These are phyloP conservation scores for Neurospora pannonica DNA, from an alignment of 495 filamentous ascomycete species.

Conservation along the genomic window DNA sequence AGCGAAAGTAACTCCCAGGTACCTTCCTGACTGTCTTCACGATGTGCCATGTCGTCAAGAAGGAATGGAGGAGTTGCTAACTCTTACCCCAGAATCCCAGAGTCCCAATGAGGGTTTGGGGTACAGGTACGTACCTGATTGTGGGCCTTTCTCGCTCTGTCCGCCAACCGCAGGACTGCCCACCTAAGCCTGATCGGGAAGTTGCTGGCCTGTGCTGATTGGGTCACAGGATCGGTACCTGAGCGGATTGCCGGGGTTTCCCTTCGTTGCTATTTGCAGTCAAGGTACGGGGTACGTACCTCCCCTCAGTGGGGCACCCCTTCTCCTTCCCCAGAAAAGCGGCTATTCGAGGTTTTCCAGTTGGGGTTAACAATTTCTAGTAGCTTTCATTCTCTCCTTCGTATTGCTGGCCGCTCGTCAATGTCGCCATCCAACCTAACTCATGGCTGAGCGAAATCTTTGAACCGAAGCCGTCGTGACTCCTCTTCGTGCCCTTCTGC, in stretches of 20 bases:
- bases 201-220: constrained; percentile 19
- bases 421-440: neutral
- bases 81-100: neutral
- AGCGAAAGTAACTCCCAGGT: neutral
- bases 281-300: neutral
- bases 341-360: constrained; percentile 25
- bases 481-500: neutral
- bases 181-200: constrained; percentile 20
- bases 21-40: neutral
- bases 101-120: neutral
- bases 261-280: constrained; percentile 5
- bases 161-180: neutral
- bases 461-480: neutral
- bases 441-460: neutral
- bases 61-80: neutral
- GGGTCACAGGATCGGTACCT: constrained; percentile 27
- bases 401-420: neutral
- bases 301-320: constrained; percentile 3
- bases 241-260: constrained; percentile 10
- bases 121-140: neutral
- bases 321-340: constrained; percentile 4
- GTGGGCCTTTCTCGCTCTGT: neutral
- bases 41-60: neutral
- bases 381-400: neutral
- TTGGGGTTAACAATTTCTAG: neutral